Evolutionary conservation across 1,284 basidiomycete species (phyloP), one percentile per base, ranked within the genome.

Genomic region (Naganishia albida): DNA sequence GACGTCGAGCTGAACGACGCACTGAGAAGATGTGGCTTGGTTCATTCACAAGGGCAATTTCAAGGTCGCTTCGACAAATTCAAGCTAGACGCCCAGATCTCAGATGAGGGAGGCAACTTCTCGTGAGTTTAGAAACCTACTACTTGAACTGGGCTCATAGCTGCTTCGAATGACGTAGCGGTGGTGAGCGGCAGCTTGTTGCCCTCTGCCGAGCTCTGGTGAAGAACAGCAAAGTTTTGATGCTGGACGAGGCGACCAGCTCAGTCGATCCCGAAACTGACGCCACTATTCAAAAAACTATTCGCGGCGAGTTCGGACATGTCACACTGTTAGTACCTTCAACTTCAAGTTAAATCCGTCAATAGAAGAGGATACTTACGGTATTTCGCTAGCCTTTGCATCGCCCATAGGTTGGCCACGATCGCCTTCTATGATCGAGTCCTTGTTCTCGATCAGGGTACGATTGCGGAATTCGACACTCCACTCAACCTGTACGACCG

Each of bases 341-440:
- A n/a, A n/a, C 79, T 48, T 25, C 30, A n/a, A 23, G 13, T 16
- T 26, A 15, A 2, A n/a, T 23, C 6, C n/a, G 2, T 40, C 30
- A 10, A 34, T 20, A 16, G 13, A 4, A 2, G 8, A n/a, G 40
- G 10, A 3, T 34, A 54, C 16, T 4, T 25, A 23, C 38, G 1
- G 20, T n/a, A 16, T 15, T 34, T 20, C 20, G 23, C 16, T 25
- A 54, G 52, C 25, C 46, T 90, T 13, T 88, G 86, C 70, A 88
- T 90, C 63, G 88, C 88, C 0, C 88, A 88, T 76, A 82, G 89
- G 23, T 66, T 90, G 43, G 87, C 88, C 67, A 91, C 89, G 0
- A 88, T 93, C 60, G 82, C 76, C 23, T 75, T 72, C 43, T 80
- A 76, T 68, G 77, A 80, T 67, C 68, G 74, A 1, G 73, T 80